Evolutionary conservation across 2,329 filamentous ascomycete genomes (phyloP), one percentile per base, ranked within the genome.

Genomic region (Blastomyces percursus): DNA sequence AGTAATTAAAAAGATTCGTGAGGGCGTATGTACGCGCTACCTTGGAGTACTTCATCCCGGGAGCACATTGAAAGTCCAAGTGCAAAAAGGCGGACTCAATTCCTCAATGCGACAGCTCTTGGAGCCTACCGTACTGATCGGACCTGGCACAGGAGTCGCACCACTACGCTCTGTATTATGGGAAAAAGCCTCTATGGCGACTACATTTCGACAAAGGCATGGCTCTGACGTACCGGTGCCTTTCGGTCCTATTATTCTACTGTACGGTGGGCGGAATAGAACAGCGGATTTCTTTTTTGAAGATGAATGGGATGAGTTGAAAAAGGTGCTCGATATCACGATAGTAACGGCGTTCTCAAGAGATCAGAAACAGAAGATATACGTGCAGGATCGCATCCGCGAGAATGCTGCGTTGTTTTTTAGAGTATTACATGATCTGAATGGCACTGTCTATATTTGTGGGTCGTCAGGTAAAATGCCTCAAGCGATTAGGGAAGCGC

Each of bases 1-100:
- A 0, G 85, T 96, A 35, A 88, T 96, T 64, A 90, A 89, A 70
- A 88, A 89, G 65, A 87, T 89, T 2, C 84, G 94, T 21, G 84
- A 93, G 70, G 94, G 94, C 1, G 86, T 99, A 57, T 96, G 92
- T 74, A 96, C 94, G 5, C 84, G 90, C 30, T 97, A 96, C 71
- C 81, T 97, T 21, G 82, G 87, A 24, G 79, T 81, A 4, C 80
- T 97, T 0, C 73, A 75, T 4, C 76, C 79, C 0, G 82, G 82
- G 0, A 84, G 86, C 11, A 74, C 75, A 0, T 76, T 96, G 19
- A 80, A 75, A 30, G 80, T 95, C 19, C 79, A 80, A 1, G 70
- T 86, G 66, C 75, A 82, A 77, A 76, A 81, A 72, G 78, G 82
- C 65, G 76, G 82, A 19, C 72, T 84, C 30, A 80, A 74, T 70